These are phyloP conservation scores for Tricholoma furcatifolium DNA, from an alignment of 768 basidiomycete species.

Conservation along the genomic window DNA sequence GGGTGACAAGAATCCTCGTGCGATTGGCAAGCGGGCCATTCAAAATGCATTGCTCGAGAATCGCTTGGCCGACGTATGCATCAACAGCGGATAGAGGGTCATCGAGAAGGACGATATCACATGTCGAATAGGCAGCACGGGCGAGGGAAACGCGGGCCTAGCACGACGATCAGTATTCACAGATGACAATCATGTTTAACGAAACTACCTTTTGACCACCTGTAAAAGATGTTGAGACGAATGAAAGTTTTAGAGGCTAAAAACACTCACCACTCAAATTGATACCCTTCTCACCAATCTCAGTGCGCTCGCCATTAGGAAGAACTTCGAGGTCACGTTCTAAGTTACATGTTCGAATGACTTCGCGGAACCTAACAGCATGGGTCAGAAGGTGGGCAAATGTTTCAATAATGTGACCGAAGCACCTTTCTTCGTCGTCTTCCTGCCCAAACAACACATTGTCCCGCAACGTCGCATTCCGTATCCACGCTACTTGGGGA, in stretches of 20 bases:
- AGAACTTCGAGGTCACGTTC: conserved; percentile 71
- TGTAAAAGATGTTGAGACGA: conserved; percentile 5
- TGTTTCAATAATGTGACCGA: background rate
- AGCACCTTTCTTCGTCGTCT: conserved; percentile 53
- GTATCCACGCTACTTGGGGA: conserved; percentile 65
- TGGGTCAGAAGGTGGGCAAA: background rate
- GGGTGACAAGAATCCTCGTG: conserved; percentile 63
- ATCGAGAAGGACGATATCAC: conserved; percentile 76
- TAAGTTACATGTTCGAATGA: conserved; percentile 66
- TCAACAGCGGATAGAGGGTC: conserved; percentile 83
- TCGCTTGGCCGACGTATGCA: conserved; percentile 67
- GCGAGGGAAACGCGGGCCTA: conserved; percentile 74
- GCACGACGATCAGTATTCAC: conserved; percentile 1
- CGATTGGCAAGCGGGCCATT: conserved; percentile 50
- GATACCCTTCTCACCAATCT: conserved; percentile 79
- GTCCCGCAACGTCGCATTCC: conserved; percentile 64
- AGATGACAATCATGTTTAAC: background rate
- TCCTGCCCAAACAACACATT: conserved; percentile 75
- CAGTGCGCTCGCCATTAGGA: conserved; percentile 65
- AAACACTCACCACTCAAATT: conserved; percentile 51
- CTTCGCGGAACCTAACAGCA: conserved; percentile 45
- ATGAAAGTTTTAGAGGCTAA: background rate
- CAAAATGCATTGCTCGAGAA: conserved; percentile 61
- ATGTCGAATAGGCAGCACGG: conserved; percentile 69
- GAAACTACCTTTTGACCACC: conserved; percentile 36